phyloP scores from a whole-genome alignment of 169 alveolate genomes.

The Perkinsus olseni region DNA sequence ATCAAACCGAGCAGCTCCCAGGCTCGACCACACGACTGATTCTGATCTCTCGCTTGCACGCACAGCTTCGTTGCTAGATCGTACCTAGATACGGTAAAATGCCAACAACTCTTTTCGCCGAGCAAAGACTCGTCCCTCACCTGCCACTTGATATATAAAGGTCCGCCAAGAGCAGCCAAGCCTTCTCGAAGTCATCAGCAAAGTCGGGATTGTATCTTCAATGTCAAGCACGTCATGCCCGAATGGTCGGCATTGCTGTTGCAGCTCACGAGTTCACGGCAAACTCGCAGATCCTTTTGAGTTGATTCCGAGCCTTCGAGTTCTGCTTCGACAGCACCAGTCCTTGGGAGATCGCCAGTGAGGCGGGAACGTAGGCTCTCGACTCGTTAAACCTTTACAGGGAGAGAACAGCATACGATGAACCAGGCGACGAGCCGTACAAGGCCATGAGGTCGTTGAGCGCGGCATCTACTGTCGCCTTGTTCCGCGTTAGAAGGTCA shows the following conservation, averaged over 20 bases:
- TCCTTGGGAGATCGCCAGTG: conserved; percentile 61
- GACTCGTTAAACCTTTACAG: conserved; percentile 15
- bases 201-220: conserved; percentile 53
- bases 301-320: conserved; percentile 25
- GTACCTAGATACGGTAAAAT: background rate
- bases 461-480: conserved; percentile 1
- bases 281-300: conserved; percentile 24
- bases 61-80: conserved; percentile 8
- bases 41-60: conserved; percentile 28
- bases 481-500: background rate
- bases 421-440: background rate
- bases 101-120: conserved; percentile 34
- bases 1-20: conserved; percentile 75
- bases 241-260: background rate
- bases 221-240: background rate
- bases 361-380: conserved; percentile 64
- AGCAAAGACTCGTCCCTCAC: conserved; percentile 33
- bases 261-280: conserved; percentile 19
- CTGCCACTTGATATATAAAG: conserved; percentile 47
- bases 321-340: conserved; percentile 52
- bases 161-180: conserved; percentile 76
- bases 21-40: conserved; percentile 72
- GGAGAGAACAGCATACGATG: background rate
- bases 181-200: conserved; percentile 74
- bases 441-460: background rate